Base-by-base conservation (phyloP, 2,329 filamentous ascomycete genomes). In the Annulohypoxylon truncatum region DNA sequence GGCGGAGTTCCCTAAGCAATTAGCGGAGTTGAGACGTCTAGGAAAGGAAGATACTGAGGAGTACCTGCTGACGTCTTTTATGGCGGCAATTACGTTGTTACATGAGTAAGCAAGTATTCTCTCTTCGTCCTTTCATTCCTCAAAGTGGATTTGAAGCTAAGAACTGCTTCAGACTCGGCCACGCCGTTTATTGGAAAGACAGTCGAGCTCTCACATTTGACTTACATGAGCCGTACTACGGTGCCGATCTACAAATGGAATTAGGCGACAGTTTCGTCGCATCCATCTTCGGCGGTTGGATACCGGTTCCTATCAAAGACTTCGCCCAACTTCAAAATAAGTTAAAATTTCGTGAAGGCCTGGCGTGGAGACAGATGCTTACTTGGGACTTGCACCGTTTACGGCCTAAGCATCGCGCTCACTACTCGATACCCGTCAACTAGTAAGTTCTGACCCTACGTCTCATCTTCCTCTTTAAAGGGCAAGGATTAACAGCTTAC, bases 231-330 rank as follows among this genome's bases (percentile, higher is more conserved):
- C 77, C 77, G 1, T 79, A 74, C 66, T 79, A 78, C 58, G 77
- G 77, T 6, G 73, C 66, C 2, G 77, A 78, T 42, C 68, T 78
- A 6, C 76, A 79, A 56, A 79, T 79, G 76, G 77, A 78, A 54
- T 72, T 78, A 6, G 76, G 77, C 22, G 75, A 78, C 53, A 78
- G 75, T 67, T 78, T 79, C 64, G 57, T 79, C n/a, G 73, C 75
- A 9, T 70, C 72, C n/a, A 67, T 78, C 1, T 79, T 79, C 58
- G 74, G 76, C 6, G 77, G 76, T 8, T 78, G 76, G 75, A 46
- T 73, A 4, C 77, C 77, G 0, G 72, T 77, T 3, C 75, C 77
- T 2, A 66, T 78, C 15, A 66, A 66, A 40, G 55, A 67, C 8
- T 24, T 63, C 12, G 22, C 44, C 1, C 53, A 54, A n/a, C 48